phyloP scores from a whole-genome alignment of 805 yeast species.

The Sporopachydermia quercuum region DNA sequence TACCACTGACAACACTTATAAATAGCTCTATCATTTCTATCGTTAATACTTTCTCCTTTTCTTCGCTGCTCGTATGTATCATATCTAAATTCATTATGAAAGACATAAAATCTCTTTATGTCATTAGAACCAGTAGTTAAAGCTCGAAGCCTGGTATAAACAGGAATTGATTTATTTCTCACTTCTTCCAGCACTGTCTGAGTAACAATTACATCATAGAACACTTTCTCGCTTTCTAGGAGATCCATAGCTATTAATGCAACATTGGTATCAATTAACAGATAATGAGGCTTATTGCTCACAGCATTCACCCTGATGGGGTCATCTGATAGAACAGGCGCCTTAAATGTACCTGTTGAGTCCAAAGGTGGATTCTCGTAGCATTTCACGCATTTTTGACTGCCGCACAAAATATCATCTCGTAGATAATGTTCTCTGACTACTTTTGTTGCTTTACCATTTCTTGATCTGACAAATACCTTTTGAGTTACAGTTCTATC shows the following conservation, averaged over 20 bases:
- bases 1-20: slow-evolving; percentile 65
- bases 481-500: slow-evolving; percentile 59
- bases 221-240: slow-evolving; percentile 59
- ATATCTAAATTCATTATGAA: slow-evolving; percentile 81
- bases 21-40: slow-evolving; percentile 84
- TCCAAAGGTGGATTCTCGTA: slow-evolving; percentile 37
- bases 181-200: slow-evolving; percentile 94
- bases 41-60: slow-evolving; percentile 63
- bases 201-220: slow-evolving; percentile 85
- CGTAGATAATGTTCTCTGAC: slow-evolving; percentile 91
- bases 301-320: slow-evolving; percentile 36
- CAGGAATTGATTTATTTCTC: slow-evolving; percentile 71
- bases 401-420: slow-evolving; percentile 84
- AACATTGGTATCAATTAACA: slow-evolving; percentile 78
- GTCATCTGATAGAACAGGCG: slow-evolving; percentile 43
- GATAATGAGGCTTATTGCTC: slow-evolving; percentile 55
- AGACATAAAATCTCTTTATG: slow-evolving; percentile 75
- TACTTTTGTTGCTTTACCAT: slow-evolving; percentile 80
- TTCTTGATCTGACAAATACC: slow-evolving; percentile 81
- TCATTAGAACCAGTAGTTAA: slow-evolving; percentile 49
- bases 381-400: slow-evolving; percentile 55
- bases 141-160: slow-evolving; percentile 70
- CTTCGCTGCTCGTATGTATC: slow-evolving; percentile 52
- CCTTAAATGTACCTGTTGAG: slow-evolving; percentile 52
- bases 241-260: slow-evolving; percentile 80